Evolutionary conservation across 2,329 filamentous ascomycete genomes (phyloP).

Genomic region (Tolypocladium paradoxum): DNA sequence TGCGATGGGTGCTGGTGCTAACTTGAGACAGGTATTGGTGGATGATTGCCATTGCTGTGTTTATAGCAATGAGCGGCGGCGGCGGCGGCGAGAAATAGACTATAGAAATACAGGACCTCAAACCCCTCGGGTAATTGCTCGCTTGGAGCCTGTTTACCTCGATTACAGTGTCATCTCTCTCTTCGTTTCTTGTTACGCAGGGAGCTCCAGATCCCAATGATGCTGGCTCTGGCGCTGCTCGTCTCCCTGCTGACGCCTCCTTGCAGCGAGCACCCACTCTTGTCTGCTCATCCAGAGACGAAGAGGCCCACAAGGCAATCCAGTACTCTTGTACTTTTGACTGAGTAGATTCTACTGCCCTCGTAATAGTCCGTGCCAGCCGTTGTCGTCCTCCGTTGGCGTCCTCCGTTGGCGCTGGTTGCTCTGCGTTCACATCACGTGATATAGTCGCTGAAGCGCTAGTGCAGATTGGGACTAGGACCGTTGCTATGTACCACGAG

Average conservation of each 20-base stretch:
- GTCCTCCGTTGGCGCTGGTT: too few relatives aligned
- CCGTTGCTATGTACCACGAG: conserved; percentile 17
- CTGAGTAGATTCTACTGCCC: not conserved
- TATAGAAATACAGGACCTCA: not conserved
- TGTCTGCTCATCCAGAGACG: not conserved
- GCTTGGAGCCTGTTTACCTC: not conserved
- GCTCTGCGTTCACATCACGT: too few relatives aligned
- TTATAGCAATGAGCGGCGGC: conserved; percentile 43
- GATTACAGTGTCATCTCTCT: not conserved
- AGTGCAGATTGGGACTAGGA: conserved; percentile 14
- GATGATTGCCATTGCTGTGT: conserved; percentile 41
- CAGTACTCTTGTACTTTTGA: not conserved
- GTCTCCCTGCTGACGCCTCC: not conserved
- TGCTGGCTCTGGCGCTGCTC: not conserved
- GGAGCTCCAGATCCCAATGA: not conserved
- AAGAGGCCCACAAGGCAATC: not conserved
- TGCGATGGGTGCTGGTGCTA: conserved; percentile 16
- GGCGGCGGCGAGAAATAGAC: conserved; percentile 39
- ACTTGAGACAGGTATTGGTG: conserved; percentile 51
- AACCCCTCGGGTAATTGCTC: not conserved
- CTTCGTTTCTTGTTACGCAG: not conserved
- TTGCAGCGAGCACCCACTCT: not conserved
- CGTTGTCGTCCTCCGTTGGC: too few relatives aligned
- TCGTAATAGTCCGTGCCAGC: too few relatives aligned
- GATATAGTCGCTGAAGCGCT: conserved; percentile 2